Percentiles rank a stretch among this genome's conserved stretches.
phyloP scores from a whole-genome alignment of 2,329 filamentous ascomycete genomes.

The Chaetothyriales sp. region DNA sequence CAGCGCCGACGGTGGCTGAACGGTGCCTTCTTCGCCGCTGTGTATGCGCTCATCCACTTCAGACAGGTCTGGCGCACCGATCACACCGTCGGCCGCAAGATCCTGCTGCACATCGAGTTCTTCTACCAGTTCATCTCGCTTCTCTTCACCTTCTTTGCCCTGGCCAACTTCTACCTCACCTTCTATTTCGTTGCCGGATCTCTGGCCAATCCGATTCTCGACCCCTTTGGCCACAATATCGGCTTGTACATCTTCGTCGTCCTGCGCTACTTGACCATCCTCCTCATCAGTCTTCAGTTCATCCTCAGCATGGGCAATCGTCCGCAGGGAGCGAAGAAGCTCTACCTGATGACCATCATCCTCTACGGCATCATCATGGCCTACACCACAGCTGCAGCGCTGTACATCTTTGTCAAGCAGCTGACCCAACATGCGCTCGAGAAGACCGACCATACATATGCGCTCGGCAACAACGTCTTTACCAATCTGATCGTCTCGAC shows the following conservation, averaged over 20 bases:
- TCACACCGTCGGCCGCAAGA: constrained; percentile 75
- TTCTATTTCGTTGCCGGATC: constrained; percentile 97
- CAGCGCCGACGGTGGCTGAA: constrained; percentile 95
- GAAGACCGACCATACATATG: constrained; percentile 29
- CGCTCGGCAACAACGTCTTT: constrained; percentile 74
- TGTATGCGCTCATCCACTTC: constrained; percentile 93
- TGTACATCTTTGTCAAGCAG: constrained; percentile 82
- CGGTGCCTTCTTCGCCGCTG: constrained; percentile 94
- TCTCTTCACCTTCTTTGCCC: constrained; percentile 91
- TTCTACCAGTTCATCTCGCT: constrained; percentile 87
- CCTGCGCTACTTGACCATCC: constrained; percentile 67
- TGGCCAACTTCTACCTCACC: constrained; percentile 97
- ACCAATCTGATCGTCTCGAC: constrained; percentile 86
- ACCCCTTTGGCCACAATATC: constrained; percentile 82
- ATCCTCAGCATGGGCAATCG: constrained; percentile 93
- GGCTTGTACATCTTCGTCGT: constrained; percentile 75
- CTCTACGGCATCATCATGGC: constrained; percentile 89
- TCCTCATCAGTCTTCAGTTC: constrained; percentile 88
- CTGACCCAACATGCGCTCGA: constrained; percentile 39
- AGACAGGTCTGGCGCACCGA: constrained; percentile 86
- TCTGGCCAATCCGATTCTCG: constrained; percentile 58
- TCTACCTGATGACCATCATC: constrained; percentile 78
- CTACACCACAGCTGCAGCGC: constrained; percentile 77
- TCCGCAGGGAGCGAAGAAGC: constrained; percentile 80
- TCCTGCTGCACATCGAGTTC: constrained; percentile 87